Evolutionary conservation across 306 rosid species (phyloP).

Genomic region (Bauhinia variegata): DNA sequence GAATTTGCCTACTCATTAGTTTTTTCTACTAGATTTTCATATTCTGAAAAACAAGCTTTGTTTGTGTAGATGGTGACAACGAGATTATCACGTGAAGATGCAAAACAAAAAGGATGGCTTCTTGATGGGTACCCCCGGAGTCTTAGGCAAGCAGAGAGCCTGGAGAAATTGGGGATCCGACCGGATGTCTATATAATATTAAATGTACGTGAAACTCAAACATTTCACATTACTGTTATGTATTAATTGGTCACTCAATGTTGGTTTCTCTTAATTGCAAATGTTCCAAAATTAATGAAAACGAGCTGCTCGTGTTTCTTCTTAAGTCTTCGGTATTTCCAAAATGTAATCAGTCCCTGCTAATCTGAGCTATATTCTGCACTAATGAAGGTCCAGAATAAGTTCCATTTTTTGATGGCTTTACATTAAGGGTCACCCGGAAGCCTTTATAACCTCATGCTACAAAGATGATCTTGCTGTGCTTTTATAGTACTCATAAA

Average conservation of each 20-base stretch:
- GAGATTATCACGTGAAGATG: slow-evolving; percentile 68
- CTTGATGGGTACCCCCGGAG: slow-evolving; percentile 95
- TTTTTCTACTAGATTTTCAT: slow-evolving; percentile 18
- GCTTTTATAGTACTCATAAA: not conserved
- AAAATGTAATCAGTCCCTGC: slow-evolving; percentile 1
- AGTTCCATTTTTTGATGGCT: no score
- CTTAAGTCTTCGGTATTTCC: no score
- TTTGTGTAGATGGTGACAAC: slow-evolving; percentile 76
- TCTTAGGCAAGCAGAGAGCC: slow-evolving; percentile 69
- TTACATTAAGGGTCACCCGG: not conserved
- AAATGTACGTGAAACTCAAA: slow-evolving; percentile 61
- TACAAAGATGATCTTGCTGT: slow-evolving; percentile 5
- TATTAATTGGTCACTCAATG: slow-evolving; percentile 2
- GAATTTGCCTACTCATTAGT: slow-evolving; percentile 25
- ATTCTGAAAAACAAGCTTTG: slow-evolving; percentile 27
- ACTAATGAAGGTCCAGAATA: not conserved
- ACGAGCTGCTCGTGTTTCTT: no score
- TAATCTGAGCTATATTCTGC: not conserved
- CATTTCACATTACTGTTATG: slow-evolving; percentile 11
- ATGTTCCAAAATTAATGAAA: no score
- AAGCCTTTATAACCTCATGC: slow-evolving; percentile 1
- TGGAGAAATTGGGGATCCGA: slow-evolving; percentile 71
- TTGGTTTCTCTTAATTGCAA: slow-evolving; percentile 22
- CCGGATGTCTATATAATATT: slow-evolving; percentile 78
- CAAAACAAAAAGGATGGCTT: slow-evolving; percentile 89